Evolutionary conservation across 78 protist genomes (phyloP).

Genomic region (Mastigamoeba balamuthi): DNA sequence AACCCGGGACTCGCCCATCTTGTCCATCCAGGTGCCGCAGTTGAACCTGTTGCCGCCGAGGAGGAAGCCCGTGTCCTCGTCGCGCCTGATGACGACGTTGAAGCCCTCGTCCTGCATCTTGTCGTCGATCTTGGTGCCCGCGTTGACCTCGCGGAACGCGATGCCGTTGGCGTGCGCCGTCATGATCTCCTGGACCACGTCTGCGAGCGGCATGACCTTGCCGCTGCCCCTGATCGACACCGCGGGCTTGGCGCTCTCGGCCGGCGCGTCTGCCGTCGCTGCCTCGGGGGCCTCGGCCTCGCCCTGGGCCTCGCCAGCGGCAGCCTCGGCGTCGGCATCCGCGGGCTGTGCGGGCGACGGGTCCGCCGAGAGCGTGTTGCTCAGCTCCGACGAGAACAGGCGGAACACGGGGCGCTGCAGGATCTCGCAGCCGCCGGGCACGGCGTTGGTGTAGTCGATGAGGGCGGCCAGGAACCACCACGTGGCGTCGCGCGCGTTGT

Average conservation of each 20-base stretch:
- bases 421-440: constrained; percentile 25
- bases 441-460: constrained; percentile 27
- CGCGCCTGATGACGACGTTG: constrained; percentile 37
- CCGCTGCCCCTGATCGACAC: no score
- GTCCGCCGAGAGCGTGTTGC: not conserved
- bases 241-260: no score
- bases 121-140: constrained; percentile 75
- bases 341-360: not conserved
- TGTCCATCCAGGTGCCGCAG: constrained; percentile 96
- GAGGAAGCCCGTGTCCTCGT: constrained; percentile 59
- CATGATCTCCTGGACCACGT: constrained; percentile 48
- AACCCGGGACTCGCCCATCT: constrained; percentile 77
- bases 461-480: constrained; percentile 76
- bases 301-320: no score
- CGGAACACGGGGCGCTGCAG: constrained; percentile 22
- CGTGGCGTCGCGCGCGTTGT: constrained; percentile 79
- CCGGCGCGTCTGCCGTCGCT: no score
- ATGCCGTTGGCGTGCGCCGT: constrained; percentile 38
- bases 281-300: no score
- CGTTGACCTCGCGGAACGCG: constrained; percentile 12
- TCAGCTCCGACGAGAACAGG: constrained; percentile 40
- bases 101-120: constrained; percentile 73
- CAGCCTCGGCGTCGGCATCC: no score
- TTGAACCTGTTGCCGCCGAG: constrained; percentile 77
- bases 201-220: not conserved